These are phyloP conservation scores for Podaxis sp. DNA, from an alignment of 768 basidiomycete genomes.

Conservation along the genomic window DNA sequence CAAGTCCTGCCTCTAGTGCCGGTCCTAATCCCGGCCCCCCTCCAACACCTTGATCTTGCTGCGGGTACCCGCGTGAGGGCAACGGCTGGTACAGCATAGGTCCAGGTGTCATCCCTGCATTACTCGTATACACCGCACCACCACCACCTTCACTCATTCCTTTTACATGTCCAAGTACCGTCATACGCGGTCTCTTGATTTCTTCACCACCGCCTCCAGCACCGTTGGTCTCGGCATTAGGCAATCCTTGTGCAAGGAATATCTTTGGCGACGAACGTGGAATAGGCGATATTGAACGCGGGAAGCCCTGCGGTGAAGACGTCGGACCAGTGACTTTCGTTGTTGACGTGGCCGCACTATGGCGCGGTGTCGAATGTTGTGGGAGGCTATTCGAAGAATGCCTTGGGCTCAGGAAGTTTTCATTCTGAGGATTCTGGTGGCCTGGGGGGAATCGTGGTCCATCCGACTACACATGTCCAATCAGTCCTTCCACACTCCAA, in stretches of 20 bases:
- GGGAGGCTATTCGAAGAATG: background rate
- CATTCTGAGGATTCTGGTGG: background rate
- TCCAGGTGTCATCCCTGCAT: constrained; percentile 14
- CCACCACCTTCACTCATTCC: background rate
- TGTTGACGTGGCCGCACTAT: background rate
- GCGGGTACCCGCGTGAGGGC: background rate
- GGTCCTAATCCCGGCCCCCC: background rate
- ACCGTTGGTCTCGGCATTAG: background rate
- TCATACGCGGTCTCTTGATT: background rate
- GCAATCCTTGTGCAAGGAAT: constrained; percentile 1
- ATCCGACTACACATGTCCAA: constrained; percentile 2
- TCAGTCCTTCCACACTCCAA: background rate
- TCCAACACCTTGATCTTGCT: background rate
- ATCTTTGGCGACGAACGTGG: constrained; percentile 5
- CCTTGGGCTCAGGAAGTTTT: background rate
- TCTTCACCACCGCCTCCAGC: background rate
- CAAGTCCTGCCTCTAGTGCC: background rate
- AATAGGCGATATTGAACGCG: constrained; percentile 2
- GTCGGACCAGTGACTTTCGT: background rate
- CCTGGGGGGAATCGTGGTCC: background rate
- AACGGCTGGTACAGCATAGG: constrained; percentile 6
- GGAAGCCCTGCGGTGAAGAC: background rate
- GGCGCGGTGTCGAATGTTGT: constrained; percentile 7
- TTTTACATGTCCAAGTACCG: background rate
- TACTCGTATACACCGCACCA: background rate